Base-by-base conservation (phyloP, 495 filamentous ascomycete genomes). In the Collariella sp. region DNA sequence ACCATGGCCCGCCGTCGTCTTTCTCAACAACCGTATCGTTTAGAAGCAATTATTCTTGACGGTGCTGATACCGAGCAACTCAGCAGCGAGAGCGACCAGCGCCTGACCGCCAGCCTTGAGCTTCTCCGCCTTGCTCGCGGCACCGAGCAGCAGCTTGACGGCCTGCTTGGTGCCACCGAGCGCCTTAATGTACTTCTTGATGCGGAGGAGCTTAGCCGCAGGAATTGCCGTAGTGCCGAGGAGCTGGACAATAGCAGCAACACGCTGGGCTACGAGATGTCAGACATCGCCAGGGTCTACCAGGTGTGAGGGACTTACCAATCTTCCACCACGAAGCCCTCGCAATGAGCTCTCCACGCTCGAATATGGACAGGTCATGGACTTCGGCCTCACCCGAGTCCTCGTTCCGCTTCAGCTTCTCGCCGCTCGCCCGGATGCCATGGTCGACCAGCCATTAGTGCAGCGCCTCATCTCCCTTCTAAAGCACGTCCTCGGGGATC, bases 181-280 rank as follows among this genome's bases (percentile, higher is more conserved):
- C 0, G 50, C 54, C 42, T 60, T 50, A 46, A 63, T 58, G 51
- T 52, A 55, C 51, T 61, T 63, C 58, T 63, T 63, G 50, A 63
- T 60, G 15, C 50, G 24, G 24, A 63, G 57, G 7, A 63, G 35
- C 61, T 63, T 60, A 42, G 54, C 51, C 5, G 58, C 61, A 7
- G 58, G 58, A 2, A 63, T 39, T 0, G 58, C 61, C 1, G 54
- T 61, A 12, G 40, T 55, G 31, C 24, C 56, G 0, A 62, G 36
- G 2, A 59, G 44, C 47, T 62, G 34, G 13, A 52, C 47, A 20
- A 63, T 61, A 31, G 54, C 34, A 5, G 48, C 54, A 10, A 54
- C 52, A 36, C 56, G 59, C 36, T 61, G 57, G 46, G 51, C 41
- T 31, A 31, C 9, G 5, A 31, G 9, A 9, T 31, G 26, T 31